Conservation (phyloP, 139 green algal species). For the Zygnema circumcarinatum region DNA sequence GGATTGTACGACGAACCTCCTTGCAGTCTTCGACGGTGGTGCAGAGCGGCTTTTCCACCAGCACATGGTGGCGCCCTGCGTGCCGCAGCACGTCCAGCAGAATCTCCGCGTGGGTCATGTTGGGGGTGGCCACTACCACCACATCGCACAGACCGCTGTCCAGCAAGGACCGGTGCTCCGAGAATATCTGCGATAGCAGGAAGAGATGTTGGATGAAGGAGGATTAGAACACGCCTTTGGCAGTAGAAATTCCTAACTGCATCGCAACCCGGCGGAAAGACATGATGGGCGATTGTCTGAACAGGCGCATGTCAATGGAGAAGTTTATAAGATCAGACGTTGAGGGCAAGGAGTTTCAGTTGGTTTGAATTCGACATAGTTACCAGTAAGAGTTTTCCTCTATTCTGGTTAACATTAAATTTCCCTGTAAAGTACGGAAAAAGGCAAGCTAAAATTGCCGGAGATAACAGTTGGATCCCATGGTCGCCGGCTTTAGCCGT, state of each 20-base stretch:
- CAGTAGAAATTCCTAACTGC: background rate
- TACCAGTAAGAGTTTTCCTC: too few relatives aligned
- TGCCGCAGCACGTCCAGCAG: conserved; percentile 32
- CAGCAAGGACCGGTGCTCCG: conserved; percentile 15
- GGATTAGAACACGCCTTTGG: background rate
- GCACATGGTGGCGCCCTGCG: conserved; percentile 19
- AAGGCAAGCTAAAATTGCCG: too few relatives aligned
- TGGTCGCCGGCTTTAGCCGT: too few relatives aligned
- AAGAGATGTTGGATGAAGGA: background rate
- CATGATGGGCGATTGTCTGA: too few relatives aligned
- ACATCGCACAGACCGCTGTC: conserved; percentile 26
- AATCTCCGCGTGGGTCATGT: conserved; percentile 42
- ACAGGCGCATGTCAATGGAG: too few relatives aligned
- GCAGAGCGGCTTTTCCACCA: conserved; percentile 56
- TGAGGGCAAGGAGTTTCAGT: too few relatives aligned
- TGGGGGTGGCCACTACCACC: conserved; percentile 38
- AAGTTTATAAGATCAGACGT: too few relatives aligned
- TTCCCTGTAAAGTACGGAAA: too few relatives aligned
- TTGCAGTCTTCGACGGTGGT: conserved; percentile 39
- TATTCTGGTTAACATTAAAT: too few relatives aligned
- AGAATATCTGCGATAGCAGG: conserved; percentile 10
- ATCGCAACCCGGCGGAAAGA: too few relatives aligned
- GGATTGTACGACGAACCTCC: conserved; percentile 6
- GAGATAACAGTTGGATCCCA: too few relatives aligned
- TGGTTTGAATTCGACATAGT: too few relatives aligned